phyloP scores from a whole-genome alignment of 768 basidiomycete species.

The Crepidotus variabilis region DNA sequence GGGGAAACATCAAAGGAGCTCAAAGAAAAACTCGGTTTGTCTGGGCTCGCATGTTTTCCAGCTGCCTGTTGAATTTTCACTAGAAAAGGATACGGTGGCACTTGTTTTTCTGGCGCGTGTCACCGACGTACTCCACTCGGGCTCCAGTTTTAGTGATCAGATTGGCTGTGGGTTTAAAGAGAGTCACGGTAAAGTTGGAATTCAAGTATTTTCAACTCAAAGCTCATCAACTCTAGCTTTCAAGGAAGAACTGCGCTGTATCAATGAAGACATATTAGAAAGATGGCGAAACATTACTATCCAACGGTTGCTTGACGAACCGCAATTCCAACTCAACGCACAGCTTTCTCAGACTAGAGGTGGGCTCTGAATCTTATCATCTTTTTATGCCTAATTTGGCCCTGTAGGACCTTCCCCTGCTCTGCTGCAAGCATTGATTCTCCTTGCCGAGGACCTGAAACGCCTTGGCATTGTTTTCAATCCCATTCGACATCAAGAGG shows the following conservation, averaged over 20 bases:
- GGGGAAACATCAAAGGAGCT: conserved; percentile 28
- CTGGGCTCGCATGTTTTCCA: neutral
- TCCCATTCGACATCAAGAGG: conserved; percentile 26
- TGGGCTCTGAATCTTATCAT: conserved; percentile 12
- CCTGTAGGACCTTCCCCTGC: conserved; percentile 43
- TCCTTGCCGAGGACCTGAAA: conserved; percentile 50
- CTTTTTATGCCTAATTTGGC: neutral
- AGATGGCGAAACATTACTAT: conserved; percentile 52
- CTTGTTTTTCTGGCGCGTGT: neutral
- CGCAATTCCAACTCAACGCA: conserved; percentile 16
- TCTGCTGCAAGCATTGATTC: conserved; percentile 51
- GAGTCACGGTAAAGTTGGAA: conserved; percentile 28
- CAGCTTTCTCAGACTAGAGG: conserved; percentile 18
- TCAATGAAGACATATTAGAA: conserved; percentile 45
- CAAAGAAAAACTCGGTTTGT: conserved; percentile 32
- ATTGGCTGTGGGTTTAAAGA: conserved; percentile 14
- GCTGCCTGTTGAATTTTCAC: neutral
- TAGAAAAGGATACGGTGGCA: neutral
- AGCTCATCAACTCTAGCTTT: conserved; percentile 38
- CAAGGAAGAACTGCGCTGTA: conserved; percentile 31
- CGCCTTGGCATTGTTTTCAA: conserved; percentile 48
- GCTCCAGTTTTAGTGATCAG: neutral
- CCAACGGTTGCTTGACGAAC: conserved; percentile 25
- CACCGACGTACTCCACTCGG: neutral
- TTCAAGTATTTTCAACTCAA: neutral